Base-by-base conservation (phyloP, 1,284 basidiomycete species). In the Rhodotorula sp. region DNA sequence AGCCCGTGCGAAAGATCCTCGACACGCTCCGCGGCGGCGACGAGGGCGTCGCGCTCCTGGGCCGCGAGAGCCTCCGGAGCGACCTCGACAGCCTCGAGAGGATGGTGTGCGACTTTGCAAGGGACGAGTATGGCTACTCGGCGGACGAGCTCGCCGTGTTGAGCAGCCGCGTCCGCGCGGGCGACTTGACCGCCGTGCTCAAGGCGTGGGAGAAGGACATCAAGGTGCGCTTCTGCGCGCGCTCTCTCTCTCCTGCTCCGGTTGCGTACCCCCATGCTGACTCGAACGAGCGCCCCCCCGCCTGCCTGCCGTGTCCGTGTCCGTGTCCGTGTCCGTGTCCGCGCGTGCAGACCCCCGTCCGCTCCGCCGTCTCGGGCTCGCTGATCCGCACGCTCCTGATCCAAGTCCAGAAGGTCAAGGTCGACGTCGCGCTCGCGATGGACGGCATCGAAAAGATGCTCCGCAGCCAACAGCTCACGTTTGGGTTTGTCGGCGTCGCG, bases 361-460 rank as follows among this genome's bases (percentile, higher is more conserved):
- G 87, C 77, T 93, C 91, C 41, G 91, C 89, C 8, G 72, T 98
- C 12, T 84, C 86, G 6, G 96, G 96, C 9, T 90, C 90, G 22
- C 85, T 99, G 22, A 84, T 98, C 37, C 87, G 96, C 53, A 90
- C 92, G 0, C 83, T 95, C 46, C 89, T 99, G 70, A 91, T 99
- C 66, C 96, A 98, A 81, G 87, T 97, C 3, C 96, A 99, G 80
- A 99, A 98, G 82, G 92, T 94, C 69, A 98, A 98, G 85, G 94
- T 93, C 69, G 96, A 99, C 81, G 88, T 98, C 65, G 91, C 94
- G 77, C 87, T 96, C 83, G 87, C 92, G 39, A 84, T 97, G 79
- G 83, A 88, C 66, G 89, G 92, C 63, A 91, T 97, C 76, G 96
- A 99, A 82, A 92, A 91, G 80, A 85, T 99, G 63, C 88, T 99